These are phyloP conservation scores for Trichocladium antarcticum DNA, from an alignment of 495 filamentous ascomycete species.

Conservation along the genomic window DNA sequence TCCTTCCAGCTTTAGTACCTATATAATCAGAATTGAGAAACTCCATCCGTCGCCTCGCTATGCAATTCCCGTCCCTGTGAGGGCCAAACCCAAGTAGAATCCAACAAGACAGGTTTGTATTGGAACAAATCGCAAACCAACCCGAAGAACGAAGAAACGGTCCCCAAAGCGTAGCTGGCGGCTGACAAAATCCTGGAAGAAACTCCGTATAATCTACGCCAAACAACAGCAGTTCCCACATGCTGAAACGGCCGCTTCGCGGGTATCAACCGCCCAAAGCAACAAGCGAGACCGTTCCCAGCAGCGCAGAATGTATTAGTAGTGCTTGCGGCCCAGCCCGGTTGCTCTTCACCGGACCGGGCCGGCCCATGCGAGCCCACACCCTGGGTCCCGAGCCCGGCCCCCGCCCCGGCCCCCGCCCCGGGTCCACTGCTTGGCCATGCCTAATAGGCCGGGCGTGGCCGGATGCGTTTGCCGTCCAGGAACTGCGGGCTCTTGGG, in stretches of 20 bases:
- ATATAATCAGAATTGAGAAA: not conserved
- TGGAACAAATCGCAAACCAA: not conserved
- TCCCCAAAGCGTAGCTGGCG: not conserved
- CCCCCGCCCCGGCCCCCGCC: too few relatives aligned
- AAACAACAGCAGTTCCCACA: not conserved
- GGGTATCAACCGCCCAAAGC: constrained; percentile 8
- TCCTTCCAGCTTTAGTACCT: not conserved
- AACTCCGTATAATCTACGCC: not conserved
- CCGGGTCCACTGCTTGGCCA: too few relatives aligned
- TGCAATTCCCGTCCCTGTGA: not conserved
- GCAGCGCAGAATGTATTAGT: constrained; percentile 4
- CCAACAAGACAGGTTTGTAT: not conserved
- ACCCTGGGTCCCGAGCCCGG: not conserved
- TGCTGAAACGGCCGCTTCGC: not conserved
- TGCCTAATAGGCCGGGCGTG: constrained; percentile 7
- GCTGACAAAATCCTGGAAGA: not conserved
- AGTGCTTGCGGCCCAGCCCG: too few relatives aligned
- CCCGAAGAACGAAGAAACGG: not conserved
- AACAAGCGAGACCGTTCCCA: not conserved
- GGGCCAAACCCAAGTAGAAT: not conserved
- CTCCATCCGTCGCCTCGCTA: constrained; percentile 3
- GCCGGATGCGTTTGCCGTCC: constrained; percentile 32
- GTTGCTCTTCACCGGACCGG: not conserved
- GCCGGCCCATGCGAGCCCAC: not conserved
- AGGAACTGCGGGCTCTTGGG: constrained; percentile 32